Percentiles rank a stretch among this genome's conserved stretches.
Conservation (phyloP, 202 grass and related monocot species). For the Schoenoplectus triqueter region DNA sequence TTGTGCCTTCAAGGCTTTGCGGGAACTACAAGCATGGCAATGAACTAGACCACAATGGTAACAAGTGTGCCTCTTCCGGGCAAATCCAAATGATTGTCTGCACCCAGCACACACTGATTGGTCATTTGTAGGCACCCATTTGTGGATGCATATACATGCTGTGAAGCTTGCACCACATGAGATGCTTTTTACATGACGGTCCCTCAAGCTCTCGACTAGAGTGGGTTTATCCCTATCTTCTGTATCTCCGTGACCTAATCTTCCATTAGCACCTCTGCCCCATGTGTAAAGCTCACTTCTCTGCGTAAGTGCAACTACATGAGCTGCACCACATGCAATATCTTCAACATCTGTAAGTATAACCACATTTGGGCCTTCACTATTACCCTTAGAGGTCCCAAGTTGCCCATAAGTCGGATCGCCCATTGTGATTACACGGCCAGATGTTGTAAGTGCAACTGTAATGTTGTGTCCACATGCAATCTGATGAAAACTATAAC, state of each 20-base stretch:
- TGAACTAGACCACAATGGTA: slow-evolving; percentile 91
- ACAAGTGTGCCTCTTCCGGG: slow-evolving; percentile 93
- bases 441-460: slow-evolving; percentile 66
- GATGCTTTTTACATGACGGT: slow-evolving; percentile 89
- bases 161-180: slow-evolving; percentile 94
- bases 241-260: slow-evolving; percentile 71
- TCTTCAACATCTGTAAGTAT: slow-evolving; percentile 74
- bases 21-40: slow-evolving; percentile 93
- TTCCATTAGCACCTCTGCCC: slow-evolving; percentile 90
- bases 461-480: slow-evolving; percentile 82
- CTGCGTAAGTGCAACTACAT: slow-evolving; percentile 78
- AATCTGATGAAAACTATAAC: slow-evolving; percentile 84
- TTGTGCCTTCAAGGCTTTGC: slow-evolving; percentile 82
- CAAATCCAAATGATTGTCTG: slow-evolving; percentile 90
- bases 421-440: slow-evolving; percentile 91
- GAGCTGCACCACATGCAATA: slow-evolving; percentile 74
- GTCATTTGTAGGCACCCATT: slow-evolving; percentile 89
- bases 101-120: slow-evolving; percentile 85
- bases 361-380: slow-evolving; percentile 58
- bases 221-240: slow-evolving; percentile 79
- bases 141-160: slow-evolving; percentile 95
- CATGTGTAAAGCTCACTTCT: slow-evolving; percentile 90
- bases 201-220: slow-evolving; percentile 70
- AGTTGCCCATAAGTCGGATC: slow-evolving; percentile 72
- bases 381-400: slow-evolving; percentile 69